A percentile compares a stretch with the other conserved stretches of the same genome.
Evolutionary conservation across 2,329 filamentous ascomycete genomes (phyloP).

Genomic region (Colletotrichum lentis): DNA sequence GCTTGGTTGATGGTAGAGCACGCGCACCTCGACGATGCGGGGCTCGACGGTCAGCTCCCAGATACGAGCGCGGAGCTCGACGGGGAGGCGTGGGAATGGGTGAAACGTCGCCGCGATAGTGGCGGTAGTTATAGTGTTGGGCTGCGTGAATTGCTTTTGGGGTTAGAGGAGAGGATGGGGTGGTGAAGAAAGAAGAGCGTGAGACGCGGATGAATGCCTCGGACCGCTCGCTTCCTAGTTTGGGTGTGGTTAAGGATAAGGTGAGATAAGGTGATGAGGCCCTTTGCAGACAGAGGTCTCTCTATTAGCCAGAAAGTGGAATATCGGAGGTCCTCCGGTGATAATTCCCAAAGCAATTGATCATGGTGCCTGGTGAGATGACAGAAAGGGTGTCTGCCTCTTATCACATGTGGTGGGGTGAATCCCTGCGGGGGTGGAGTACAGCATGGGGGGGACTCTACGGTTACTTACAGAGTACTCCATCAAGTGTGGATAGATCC

Average conservation of each 20-base stretch:
- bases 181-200: neutral
- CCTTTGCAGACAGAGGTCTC: neutral
- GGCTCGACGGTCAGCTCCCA: slow-evolving; percentile 15
- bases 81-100: slow-evolving; percentile 1
- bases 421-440: too few species aligned
- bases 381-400: neutral
- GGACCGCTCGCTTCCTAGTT: neutral
- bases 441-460: too few species aligned
- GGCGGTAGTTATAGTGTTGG: neutral
- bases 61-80: slow-evolving; percentile 9
- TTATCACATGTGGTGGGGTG: neutral
- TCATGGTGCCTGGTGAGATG: neutral
- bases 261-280: neutral
- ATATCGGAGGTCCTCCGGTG: neutral
- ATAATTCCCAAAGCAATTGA: neutral
- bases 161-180: neutral
- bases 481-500: neutral
- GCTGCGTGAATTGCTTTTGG: neutral
- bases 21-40: slow-evolving; percentile 19
- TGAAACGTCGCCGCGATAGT: slow-evolving; percentile 7
- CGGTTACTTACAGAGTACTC: too few species aligned
- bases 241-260: slow-evolving; percentile 2
- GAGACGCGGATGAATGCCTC: neutral
- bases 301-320: neutral
- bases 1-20: too few species aligned